phyloP scores from a whole-genome alignment of 2,329 filamentous ascomycete genomes.

The Shiraia sp. region DNA sequence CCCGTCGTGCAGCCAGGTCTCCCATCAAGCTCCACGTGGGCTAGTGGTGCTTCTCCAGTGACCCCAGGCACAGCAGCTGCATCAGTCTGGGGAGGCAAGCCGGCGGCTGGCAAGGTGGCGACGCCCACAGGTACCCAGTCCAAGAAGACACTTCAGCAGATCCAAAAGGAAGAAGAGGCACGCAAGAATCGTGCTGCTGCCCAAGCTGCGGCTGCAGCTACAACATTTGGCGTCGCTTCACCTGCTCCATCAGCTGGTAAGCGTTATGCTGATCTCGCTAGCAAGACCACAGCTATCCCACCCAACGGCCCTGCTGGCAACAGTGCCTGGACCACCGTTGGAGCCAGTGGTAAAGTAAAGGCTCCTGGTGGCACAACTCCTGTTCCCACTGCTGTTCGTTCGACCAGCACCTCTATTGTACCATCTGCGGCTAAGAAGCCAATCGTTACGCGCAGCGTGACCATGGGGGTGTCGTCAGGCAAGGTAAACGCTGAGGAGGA shows the following conservation, averaged over 20 bases:
- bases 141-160: constrained; percentile 93
- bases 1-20: constrained; percentile 72
- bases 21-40: constrained; percentile 89
- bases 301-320: constrained; percentile 48
- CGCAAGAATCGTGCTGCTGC: constrained; percentile 76
- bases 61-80: constrained; percentile 54
- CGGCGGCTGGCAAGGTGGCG: constrained; percentile 53
- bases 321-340: constrained; percentile 90
- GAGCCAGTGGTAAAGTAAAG: constrained; percentile 90
- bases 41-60: constrained; percentile 69
- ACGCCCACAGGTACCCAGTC: constrained; percentile 47
- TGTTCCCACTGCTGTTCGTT: constrained; percentile 52
- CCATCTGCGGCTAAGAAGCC: constrained; percentile 56
- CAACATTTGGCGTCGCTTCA: constrained; percentile 49
- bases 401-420: constrained; percentile 51
- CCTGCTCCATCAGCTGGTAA: constrained; percentile 63
- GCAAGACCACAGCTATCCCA: constrained; percentile 65
- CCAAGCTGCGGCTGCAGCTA: constrained; percentile 53
- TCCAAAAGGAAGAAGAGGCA: constrained; percentile 92
- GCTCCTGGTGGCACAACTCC: constrained; percentile 63
- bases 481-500: constrained; percentile 77
- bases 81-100: constrained; percentile 66
- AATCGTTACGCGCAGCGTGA: constrained; percentile 55
- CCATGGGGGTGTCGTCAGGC: constrained; percentile 48
- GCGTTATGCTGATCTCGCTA: constrained; percentile 91